Evolutionary conservation across 1,284 basidiomycete genomes (phyloP).

Genomic region (Gomphus bonarii): DNA sequence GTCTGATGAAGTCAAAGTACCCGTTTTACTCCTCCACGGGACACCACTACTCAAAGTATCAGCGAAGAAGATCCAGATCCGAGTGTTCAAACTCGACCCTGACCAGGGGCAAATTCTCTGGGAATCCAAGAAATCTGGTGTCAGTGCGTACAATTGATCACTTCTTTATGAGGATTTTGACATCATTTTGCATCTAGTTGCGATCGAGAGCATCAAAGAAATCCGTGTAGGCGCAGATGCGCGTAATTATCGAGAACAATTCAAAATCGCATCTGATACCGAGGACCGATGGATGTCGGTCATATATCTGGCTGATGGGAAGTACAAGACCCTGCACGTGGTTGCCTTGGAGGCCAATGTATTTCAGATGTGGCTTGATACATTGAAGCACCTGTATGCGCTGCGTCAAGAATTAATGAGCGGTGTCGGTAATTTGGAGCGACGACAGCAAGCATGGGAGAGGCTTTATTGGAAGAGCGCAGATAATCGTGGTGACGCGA

Average conservation of each 20-base stretch:
- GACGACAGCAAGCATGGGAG: constrained; percentile 70
- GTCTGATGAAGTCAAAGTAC: constrained; percentile 29
- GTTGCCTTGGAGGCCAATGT: constrained; percentile 67
- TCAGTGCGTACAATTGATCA: constrained; percentile 42
- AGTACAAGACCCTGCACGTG: constrained; percentile 89
- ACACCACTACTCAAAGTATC: constrained; percentile 84
- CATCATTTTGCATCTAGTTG: constrained; percentile 33
- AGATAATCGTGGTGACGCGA: constrained; percentile 52
- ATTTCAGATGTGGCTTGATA: constrained; percentile 59
- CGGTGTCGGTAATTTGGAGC: constrained; percentile 50
- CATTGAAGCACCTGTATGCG: constrained; percentile 46
- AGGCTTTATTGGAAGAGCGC: constrained; percentile 75
- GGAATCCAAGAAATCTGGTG: constrained; percentile 69
- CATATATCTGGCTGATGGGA: constrained; percentile 64
- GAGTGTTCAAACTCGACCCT: constrained; percentile 66
- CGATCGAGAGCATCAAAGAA: constrained; percentile 87
- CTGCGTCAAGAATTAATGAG: constrained; percentile 61
- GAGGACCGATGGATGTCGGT: constrained; percentile 71
- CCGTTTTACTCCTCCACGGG: constrained; percentile 45
- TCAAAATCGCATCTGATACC: constrained; percentile 51
- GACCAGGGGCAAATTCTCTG: constrained; percentile 78
- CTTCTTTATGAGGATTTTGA: constrained; percentile 3
- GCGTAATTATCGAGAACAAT: constrained; percentile 70
- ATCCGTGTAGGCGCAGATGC: constrained; percentile 74
- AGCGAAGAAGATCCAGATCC: constrained; percentile 69